Conservation (phyloP, 2,329 filamentous ascomycete species). For the Leptographium procerum region DNA sequence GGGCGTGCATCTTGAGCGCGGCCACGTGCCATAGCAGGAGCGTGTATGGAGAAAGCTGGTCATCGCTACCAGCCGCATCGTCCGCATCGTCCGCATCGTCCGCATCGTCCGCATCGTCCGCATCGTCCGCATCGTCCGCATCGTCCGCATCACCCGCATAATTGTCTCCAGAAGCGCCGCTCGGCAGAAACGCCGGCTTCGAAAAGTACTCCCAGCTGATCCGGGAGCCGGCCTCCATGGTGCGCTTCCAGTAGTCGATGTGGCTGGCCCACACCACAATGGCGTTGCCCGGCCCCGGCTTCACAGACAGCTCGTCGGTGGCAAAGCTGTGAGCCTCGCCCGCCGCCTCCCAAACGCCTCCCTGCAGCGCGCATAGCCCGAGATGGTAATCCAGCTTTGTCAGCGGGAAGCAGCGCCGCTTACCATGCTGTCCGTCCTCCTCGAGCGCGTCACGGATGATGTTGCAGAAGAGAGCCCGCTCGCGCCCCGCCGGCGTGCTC, state of each 20-base stretch:
- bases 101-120: neutral
- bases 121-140: no score
- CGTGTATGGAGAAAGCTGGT: neutral
- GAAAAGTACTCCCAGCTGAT: neutral
- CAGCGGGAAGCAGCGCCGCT: neutral
- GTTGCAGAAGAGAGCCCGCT: constrained; percentile 3
- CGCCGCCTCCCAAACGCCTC: constrained; percentile 4
- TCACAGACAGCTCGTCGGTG: constrained; percentile 2
- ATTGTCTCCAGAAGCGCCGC: no score
- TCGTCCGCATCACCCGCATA: neutral
- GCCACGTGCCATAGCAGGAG: constrained; percentile 1
- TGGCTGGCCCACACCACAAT: neutral
- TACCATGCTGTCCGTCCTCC: neutral
- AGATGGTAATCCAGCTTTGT: constrained; percentile 1
- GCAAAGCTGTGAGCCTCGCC: constrained; percentile 4
- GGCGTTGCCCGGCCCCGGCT: neutral
- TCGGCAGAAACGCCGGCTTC: neutral
- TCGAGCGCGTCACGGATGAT: constrained; percentile 2
- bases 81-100: neutral
- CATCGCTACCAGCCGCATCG: neutral
- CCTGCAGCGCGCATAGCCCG: constrained; percentile 4
- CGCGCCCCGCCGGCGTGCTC: constrained; percentile 3
- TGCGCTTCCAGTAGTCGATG: neutral
- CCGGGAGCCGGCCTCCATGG: neutral
- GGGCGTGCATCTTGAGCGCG: constrained; percentile 5